A percentile compares a stretch with the other conserved stretches of the same genome.
These are phyloP conservation scores for Nicotiana paniculata DNA, from an alignment of 257 asterid genomes.

Conservation along the genomic window DNA sequence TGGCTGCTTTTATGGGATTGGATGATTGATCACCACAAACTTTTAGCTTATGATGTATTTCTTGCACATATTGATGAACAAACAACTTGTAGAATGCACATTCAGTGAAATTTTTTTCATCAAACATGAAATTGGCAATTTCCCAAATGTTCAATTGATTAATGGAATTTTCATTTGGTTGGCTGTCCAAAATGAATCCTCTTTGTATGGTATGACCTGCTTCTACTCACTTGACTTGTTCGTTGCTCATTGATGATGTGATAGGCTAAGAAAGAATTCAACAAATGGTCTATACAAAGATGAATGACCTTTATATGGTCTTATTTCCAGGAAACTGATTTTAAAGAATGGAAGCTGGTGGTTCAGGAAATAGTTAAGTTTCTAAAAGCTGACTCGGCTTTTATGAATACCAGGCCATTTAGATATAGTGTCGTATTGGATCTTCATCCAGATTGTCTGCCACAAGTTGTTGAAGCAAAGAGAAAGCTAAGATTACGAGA, in stretches of 20 bases:
- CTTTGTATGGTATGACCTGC: background rate
- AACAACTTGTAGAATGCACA: background rate
- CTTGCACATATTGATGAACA: background rate
- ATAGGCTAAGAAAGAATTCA: background rate
- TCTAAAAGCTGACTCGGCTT: conserved; percentile 93
- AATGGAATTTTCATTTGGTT: background rate
- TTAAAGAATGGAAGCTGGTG: conserved; percentile 97
- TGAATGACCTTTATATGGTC: conserved; percentile 22
- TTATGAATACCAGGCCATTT: conserved; percentile 89
- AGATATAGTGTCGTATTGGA: conserved; percentile 89
- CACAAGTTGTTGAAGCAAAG: conserved; percentile 46
- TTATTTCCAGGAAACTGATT: conserved; percentile 88
- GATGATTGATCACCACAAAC: background rate
- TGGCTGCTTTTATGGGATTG: background rate
- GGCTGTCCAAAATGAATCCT: background rate
- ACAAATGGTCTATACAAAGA: background rate
- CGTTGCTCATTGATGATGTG: background rate
- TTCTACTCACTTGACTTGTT: background rate
- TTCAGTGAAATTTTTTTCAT: background rate
- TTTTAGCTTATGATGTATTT: background rate
- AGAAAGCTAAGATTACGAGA: conserved; percentile 74
- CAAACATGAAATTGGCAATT: background rate
- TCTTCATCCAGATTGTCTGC: conserved; percentile 68
- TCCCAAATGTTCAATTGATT: background rate
- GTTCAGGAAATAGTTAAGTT: conserved; percentile 91